Conservation (phyloP, 2,329 filamentous ascomycete genomes). For the Nothomitra cinnamomea region DNA sequence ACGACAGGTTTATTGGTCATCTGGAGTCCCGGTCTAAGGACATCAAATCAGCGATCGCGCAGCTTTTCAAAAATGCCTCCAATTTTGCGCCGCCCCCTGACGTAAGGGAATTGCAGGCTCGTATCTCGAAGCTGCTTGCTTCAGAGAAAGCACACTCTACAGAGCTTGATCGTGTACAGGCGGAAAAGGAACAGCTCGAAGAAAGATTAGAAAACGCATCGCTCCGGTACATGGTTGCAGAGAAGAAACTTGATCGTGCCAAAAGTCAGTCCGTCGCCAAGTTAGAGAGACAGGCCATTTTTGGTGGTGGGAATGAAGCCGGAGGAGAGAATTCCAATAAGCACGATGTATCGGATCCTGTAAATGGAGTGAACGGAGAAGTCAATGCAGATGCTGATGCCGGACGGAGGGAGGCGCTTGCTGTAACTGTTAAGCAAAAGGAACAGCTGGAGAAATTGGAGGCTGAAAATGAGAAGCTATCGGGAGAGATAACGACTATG, state of each 20-base stretch:
- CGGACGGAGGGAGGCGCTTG: constrained; percentile 60
- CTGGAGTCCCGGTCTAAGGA: constrained; percentile 57
- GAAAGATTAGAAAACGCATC: constrained; percentile 80
- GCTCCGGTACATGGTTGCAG: constrained; percentile 81
- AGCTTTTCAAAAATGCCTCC: constrained; percentile 39
- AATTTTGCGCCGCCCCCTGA: constrained; percentile 35
- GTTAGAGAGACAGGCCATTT: constrained; percentile 73
- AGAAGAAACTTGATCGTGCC: constrained; percentile 80
- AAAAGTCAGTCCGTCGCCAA: constrained; percentile 84
- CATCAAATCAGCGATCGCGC: constrained; percentile 57
- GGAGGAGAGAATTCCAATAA: constrained; percentile 11
- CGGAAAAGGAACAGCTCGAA: constrained; percentile 70
- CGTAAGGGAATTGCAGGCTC: constrained; percentile 52
- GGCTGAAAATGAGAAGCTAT: constrained; percentile 54
- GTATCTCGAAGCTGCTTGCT: constrained; percentile 58
- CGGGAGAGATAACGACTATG: constrained; percentile 63
- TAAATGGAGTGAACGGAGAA: constrained; percentile 33
- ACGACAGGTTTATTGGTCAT: constrained; percentile 56
- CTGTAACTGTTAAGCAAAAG: constrained; percentile 66
- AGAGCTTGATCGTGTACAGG: constrained; percentile 55
- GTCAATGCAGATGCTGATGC: constrained; percentile 52
- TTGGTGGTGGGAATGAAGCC: constrained; percentile 36
- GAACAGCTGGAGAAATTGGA: constrained; percentile 71
- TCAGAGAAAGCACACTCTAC: constrained; percentile 66
- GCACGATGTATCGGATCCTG: background rate